phyloP scores from a whole-genome alignment of 495 filamentous ascomycete genomes.

The Podospora didyma region DNA sequence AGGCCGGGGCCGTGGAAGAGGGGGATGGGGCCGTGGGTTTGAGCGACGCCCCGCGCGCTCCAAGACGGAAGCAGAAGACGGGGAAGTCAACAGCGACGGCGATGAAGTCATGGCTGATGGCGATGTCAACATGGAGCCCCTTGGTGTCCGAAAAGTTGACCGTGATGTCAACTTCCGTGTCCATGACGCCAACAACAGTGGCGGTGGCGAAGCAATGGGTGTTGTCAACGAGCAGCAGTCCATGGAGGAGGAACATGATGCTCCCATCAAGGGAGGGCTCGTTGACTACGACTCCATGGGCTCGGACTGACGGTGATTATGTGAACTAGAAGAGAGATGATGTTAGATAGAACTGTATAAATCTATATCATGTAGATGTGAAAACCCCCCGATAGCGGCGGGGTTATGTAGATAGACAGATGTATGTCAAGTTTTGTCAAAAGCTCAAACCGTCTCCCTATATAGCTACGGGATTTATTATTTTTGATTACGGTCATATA shows the following conservation, averaged over 20 bases:
- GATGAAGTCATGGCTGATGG: slow-evolving; percentile 8
- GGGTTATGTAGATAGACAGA: no score
- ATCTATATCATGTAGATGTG: not conserved
- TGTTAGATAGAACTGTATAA: no score
- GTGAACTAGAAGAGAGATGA: no score
- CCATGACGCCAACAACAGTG: slow-evolving; percentile 21
- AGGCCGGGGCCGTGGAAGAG: slow-evolving; percentile 3
- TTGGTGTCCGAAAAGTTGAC: not conserved
- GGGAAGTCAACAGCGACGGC: slow-evolving; percentile 20
- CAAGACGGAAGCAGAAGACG: slow-evolving; percentile 16
- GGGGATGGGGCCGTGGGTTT: slow-evolving; percentile 2
- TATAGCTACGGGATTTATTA: no score
- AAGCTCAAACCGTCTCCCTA: no score
- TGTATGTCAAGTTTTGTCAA: no score
- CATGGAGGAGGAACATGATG: not conserved
- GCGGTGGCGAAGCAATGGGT: slow-evolving; percentile 10
- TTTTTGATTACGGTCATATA: no score
- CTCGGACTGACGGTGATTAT: not conserved
- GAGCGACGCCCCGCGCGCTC: not conserved
- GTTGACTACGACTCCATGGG: not conserved
- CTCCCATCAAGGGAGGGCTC: not conserved
- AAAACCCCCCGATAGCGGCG: no score
- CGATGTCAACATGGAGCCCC: not conserved
- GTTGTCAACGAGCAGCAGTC: not conserved
- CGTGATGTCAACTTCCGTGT: not conserved